Evolutionary conservation across 1,284 basidiomycete genomes (phyloP).

Genomic region (Flammula alnicola): DNA sequence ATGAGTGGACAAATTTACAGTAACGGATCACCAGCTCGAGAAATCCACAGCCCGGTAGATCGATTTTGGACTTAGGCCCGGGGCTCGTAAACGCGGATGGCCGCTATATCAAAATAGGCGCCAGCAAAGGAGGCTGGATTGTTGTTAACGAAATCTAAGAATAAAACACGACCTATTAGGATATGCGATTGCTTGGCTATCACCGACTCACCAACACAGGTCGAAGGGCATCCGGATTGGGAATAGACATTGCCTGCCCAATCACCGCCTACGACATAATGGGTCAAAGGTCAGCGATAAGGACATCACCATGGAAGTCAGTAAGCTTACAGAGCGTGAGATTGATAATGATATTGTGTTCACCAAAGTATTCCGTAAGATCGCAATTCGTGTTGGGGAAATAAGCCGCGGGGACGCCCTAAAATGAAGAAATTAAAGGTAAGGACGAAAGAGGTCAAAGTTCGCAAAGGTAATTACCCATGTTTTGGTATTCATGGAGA

Average conservation of each 20-base stretch:
- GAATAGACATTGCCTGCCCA: conserved; percentile 59
- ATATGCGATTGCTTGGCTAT: too few species aligned
- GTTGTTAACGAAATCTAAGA: conserved; percentile 57
- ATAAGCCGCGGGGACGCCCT: conserved; percentile 62
- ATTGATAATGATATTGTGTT: conserved; percentile 49
- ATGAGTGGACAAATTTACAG: too few species aligned
- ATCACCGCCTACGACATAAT: conserved; percentile 37
- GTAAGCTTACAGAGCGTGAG: conserved; percentile 39
- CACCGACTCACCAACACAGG: conserved; percentile 48
- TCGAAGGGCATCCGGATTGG: conserved; percentile 52
- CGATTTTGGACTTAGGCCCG: not conserved
- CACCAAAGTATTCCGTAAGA: conserved; percentile 39
- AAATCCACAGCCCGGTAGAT: too few species aligned
- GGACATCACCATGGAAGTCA: too few species aligned
- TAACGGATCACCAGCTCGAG: too few species aligned
- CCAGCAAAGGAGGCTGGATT: conserved; percentile 63
- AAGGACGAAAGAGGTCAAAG: not conserved
- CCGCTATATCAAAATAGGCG: conserved; percentile 66
- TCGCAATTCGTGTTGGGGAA: conserved; percentile 55
- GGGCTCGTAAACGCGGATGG: conserved; percentile 21
- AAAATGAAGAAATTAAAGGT: conserved; percentile 5
- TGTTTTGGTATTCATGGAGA: conserved; percentile 44
- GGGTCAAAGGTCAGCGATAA: conserved; percentile 23
- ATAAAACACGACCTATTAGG: not conserved
- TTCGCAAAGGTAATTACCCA: conserved; percentile 44